A percentile compares a stretch with the other conserved stretches of the same genome.
These are phyloP conservation scores for Penicillium fuscoglaucum DNA, from an alignment of 2,329 filamentous ascomycete species.

Conservation along the genomic window DNA sequence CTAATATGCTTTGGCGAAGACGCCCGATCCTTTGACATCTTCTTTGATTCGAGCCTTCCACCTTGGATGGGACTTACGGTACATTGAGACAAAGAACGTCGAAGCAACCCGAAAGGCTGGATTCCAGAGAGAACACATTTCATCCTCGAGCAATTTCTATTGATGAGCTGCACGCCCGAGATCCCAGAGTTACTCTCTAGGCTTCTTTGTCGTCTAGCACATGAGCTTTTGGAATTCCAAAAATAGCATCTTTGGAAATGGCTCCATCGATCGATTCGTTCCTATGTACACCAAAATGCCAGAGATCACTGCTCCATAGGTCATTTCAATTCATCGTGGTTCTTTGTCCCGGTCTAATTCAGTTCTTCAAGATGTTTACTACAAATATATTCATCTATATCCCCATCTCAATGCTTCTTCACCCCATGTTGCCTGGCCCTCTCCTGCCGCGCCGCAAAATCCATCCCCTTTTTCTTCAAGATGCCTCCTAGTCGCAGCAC, in stretches of 20 bases:
- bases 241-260: background rate
- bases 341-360: background rate
- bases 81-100: background rate
- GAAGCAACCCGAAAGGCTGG: background rate
- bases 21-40: background rate
- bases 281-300: background rate
- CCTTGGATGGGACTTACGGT: background rate
- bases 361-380: background rate
- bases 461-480: background rate
- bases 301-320: background rate
- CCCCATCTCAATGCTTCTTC: background rate
- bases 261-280: background rate
- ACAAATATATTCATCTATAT: background rate
- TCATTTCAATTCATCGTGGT: background rate
- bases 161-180: background rate
- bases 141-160: background rate
- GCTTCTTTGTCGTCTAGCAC: background rate
- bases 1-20: background rate
- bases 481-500: background rate
- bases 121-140: too few species aligned
- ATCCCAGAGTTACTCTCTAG: background rate
- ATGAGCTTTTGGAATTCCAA: background rate
- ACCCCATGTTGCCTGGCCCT: background rate
- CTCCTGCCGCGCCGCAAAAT: background rate
- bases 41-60: background rate